Evolutionary conservation across 768 basidiomycete species (phyloP).

Genomic region (Boletellus ananas): DNA sequence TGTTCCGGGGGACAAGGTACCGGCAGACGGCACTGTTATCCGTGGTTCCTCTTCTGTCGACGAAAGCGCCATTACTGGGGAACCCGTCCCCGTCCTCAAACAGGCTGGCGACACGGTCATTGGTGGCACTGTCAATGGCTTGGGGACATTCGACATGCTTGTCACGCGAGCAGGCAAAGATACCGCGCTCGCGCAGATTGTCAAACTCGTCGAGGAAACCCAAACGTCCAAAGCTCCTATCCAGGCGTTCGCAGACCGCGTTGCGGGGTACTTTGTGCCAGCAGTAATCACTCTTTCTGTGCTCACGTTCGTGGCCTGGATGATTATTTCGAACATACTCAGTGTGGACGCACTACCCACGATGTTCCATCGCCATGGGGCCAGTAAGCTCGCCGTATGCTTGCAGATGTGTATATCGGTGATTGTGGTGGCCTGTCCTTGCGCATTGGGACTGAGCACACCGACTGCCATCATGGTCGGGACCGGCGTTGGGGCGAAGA

Average conservation of each 20-base stretch:
- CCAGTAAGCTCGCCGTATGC: constrained; percentile 85
- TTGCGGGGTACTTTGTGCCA: constrained; percentile 95
- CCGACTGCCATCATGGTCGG: constrained; percentile 99
- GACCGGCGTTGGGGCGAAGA: constrained; percentile 93
- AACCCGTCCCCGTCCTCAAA: constrained; percentile 86
- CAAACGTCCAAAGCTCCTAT: constrained; percentile 98
- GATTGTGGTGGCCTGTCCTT: constrained; percentile 97
- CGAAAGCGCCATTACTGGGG: constrained; percentile 96
- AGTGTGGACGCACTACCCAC: constrained; percentile 60
- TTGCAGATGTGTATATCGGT: constrained; percentile 97
- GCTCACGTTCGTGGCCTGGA: constrained; percentile 82
- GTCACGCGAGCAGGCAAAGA: constrained; percentile 96
- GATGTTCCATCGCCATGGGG: constrained; percentile 83
- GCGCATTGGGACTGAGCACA: constrained; percentile 92
- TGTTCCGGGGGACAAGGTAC: constrained; percentile 94
- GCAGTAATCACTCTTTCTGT: constrained; percentile 78
- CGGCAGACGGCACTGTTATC: constrained; percentile 90
- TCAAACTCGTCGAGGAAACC: constrained; percentile 94
- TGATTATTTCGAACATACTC: constrained; percentile 62
- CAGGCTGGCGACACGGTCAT: constrained; percentile 82
- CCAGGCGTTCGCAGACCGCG: constrained; percentile 91
- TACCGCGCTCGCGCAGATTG: constrained; percentile 94
- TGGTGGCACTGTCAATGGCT: constrained; percentile 94
- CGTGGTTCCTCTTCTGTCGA: constrained; percentile 86
- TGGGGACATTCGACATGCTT: constrained; percentile 95